phyloP scores from a whole-genome alignment of 768 basidiomycete genomes.

The Psilocybe subaeruginosa region DNA sequence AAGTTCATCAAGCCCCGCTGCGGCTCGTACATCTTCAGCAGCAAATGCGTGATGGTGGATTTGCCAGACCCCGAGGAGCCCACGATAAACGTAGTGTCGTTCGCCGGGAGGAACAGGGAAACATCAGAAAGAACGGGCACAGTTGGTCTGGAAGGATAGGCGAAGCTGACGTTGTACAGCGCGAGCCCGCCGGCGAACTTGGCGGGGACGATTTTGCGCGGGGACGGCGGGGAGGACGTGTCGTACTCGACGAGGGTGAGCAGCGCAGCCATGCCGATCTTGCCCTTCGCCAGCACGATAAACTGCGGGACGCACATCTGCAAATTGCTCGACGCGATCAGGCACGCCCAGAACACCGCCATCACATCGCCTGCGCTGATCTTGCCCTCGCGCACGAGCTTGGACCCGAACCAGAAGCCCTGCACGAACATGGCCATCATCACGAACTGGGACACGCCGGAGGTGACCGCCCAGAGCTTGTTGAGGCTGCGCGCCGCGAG shows the following conservation, averaged over 20 bases:
- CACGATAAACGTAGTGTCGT: constrained; percentile 89
- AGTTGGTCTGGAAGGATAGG: constrained; percentile 81
- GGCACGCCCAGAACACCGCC: constrained; percentile 98
- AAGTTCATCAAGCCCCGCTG: constrained; percentile 66
- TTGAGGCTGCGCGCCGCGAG: constrained; percentile 56
- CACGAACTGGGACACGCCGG: constrained; percentile 75
- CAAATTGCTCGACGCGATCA: constrained; percentile 86
- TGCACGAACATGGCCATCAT: constrained; percentile 94
- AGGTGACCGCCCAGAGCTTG: constrained; percentile 75
- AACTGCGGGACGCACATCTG: constrained; percentile 87
- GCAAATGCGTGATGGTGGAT: constrained; percentile 82
- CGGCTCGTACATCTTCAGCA: constrained; percentile 80
- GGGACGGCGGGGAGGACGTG: constrained; percentile 25
- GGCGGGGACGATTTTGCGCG: constrained; percentile 64
- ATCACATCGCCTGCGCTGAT: constrained; percentile 79
- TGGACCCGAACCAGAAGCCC: constrained; percentile 94
- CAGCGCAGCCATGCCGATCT: constrained; percentile 75
- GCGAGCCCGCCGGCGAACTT: constrained; percentile 75
- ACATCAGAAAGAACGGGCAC: constrained; percentile 67
- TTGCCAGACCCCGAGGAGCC: constrained; percentile 93
- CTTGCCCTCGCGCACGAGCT: constrained; percentile 80
- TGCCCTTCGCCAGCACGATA: constrained; percentile 80
- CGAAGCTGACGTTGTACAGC: constrained; percentile 75
- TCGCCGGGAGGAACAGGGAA: constrained; percentile 68
- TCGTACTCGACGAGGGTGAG: constrained; percentile 59